Percentiles rank a stretch among this genome's conserved stretches.
Evolutionary conservation across 1,139 yeast species (phyloP).

Genomic region (Saccharomycopsis crataegensis): DNA sequence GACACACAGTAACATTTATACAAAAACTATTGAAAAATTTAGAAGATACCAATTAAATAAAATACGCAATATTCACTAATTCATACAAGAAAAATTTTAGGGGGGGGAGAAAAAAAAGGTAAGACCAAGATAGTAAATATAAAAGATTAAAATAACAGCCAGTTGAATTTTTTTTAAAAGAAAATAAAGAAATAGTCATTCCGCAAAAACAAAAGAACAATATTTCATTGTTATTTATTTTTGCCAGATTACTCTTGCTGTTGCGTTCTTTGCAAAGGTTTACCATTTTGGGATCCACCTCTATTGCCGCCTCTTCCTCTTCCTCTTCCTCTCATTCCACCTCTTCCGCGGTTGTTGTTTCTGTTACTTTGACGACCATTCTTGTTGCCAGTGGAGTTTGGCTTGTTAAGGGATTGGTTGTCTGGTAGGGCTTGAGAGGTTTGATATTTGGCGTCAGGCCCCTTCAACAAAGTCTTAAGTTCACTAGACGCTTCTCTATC

Average conservation of each 20-base stretch:
- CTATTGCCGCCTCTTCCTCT: slow-evolving; percentile 27
- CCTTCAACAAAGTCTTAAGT: slow-evolving; percentile 24
- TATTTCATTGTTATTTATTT: neutral
- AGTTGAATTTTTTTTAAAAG: neutral
- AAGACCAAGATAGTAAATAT: neutral
- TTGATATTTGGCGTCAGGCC: slow-evolving; percentile 13
- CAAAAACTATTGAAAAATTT: too few relatives aligned
- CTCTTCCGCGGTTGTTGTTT: neutral
- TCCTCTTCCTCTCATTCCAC: neutral
- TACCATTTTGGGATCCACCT: slow-evolving; percentile 8
- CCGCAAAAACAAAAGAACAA: neutral
- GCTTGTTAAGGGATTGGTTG: neutral
- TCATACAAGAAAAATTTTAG: neutral
- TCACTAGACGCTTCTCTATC: slow-evolving; percentile 27
- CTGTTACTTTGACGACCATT: slow-evolving; percentile 22
- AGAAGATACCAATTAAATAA: too few relatives aligned
- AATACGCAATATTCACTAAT: too few relatives aligned
- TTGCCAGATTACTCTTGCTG: neutral
- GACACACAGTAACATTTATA: neutral
- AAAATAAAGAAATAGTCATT: neutral
- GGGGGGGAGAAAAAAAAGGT: neutral
- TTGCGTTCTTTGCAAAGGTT: slow-evolving; percentile 17
- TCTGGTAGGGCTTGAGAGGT: neutral
- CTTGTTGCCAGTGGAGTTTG: neutral
- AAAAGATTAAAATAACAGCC: too few relatives aligned